Evolutionary conservation across 1,139 yeast species (phyloP), one percentile per base, ranked within the genome.

Genomic region (Geotrichum carabidarum): DNA sequence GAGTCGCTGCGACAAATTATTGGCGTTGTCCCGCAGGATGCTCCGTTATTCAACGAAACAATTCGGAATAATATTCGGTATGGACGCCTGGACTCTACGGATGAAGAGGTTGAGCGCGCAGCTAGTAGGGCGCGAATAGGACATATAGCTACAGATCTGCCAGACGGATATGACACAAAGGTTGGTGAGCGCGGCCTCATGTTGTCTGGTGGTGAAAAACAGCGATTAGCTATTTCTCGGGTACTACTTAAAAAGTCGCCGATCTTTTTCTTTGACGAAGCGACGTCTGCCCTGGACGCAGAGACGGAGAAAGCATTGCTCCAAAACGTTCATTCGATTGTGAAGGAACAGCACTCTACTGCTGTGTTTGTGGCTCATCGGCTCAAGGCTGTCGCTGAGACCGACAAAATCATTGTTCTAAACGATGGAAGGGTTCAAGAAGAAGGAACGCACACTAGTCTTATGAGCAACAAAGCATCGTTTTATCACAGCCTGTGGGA

Each of bases 181-280:
- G 99, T 93, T n/a, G 99, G 99, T 50, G 99, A 94, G 71, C 76
- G 99, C 62, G 99, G 99, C 17, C 78, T 93, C 78, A 93, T 93
- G 99, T 90, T 93, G 48, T 89, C 97, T 9, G 99, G 99, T 11
- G 99, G 99, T 55, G 99, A 93, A 69, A 91, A 94, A 68, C 99
- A 93, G 70, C 77, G 99, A 59, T 76, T 93, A 53, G 99, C 99
- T 0, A 89, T 93, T 63, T 94, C 97, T 0, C 77, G 99, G 61
- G 81, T 93, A 17, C 71, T 93, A 47, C 73, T 93, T 62, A 94
- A 94, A 71, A 77, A 80, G 59, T 82, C 98, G 0, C 94, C 95
- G n/a, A 88, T 94, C 53, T 86, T 95, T 57, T 91, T 94, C 68
- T 89, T 93, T 62, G 99, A 94, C 67, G 99, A 93, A 68, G 98